Base-by-base conservation (phyloP, 306 rosid genomes). In the Rubus parviflorus region DNA sequence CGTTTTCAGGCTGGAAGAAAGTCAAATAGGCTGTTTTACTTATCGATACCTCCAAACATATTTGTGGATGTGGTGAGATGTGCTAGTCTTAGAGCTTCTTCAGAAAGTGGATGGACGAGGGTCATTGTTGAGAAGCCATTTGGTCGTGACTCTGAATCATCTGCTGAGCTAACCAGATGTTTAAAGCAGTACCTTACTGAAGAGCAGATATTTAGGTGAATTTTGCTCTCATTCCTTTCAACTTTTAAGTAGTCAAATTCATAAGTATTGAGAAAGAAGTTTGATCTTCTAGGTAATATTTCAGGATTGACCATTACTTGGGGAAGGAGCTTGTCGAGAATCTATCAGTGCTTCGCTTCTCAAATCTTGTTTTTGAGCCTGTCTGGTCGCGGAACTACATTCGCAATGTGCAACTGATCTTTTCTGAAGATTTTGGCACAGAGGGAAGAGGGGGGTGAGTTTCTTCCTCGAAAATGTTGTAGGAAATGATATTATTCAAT, bases 311-410 rank as follows among this genome's bases (percentile, higher is more conserved):
- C 82, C 99, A 95, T 87, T 92, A 92, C 91, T 89, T 95, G 92
- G 99, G 98, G 19, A 92, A 95, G 89, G 99, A 95, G 88, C 97
- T 95, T 0, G 97, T 95, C 62, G 99, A 95, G 88, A 95, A 95
- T 83, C 96, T 92, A 52, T 95, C 97, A 0, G 97, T 92, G 81
- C 99, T 95, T 88, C 97, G 97, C 75, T 95, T 95, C 89, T 92
- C 99, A 69, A 95, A 95, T 83, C 97, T 95, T 80, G 85, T 92
- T 82, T 95, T 95, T 54, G 96, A 92, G 87, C 99, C 97, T 87
- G 87, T 92, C 20, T 92, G 99, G 99, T 92, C 92, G 37, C 85
- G 97, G 73, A 80, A 82, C 79, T 92, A 89, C 84, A 95, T 95
- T 84, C 97, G 95, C 78, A 95, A 87, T 79, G 99, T 92, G 74